Evolutionary conservation across 1,284 basidiomycete species (phyloP).

Genomic region (Ceratobasidium sp.): DNA sequence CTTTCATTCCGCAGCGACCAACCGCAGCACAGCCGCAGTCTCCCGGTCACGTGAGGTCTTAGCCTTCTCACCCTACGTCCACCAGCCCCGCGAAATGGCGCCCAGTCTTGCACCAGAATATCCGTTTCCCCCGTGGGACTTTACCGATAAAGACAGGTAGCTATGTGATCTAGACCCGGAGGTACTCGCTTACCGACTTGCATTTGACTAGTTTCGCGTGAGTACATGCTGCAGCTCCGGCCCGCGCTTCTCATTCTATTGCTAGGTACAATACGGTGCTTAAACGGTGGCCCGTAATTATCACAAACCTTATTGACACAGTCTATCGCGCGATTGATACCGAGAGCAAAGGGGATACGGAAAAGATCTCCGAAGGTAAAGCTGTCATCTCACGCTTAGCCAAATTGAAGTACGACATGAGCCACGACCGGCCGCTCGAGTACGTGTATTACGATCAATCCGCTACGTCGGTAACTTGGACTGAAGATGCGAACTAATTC

Average conservation of each 20-base stretch:
- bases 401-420: constrained; percentile 91
- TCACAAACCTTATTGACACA: constrained; percentile 83
- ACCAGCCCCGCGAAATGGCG: constrained; percentile 1
- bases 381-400: constrained; percentile 83
- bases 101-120: constrained; percentile 13
- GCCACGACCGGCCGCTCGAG: constrained; percentile 80
- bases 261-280: constrained; percentile 71
- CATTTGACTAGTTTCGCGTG: constrained; percentile 59
- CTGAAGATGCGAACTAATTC: background rate
- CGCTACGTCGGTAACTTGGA: constrained; percentile 20
- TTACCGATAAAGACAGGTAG: constrained; percentile 35
- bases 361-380: constrained; percentile 78
- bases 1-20: too few species aligned
- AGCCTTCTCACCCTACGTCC: background rate
- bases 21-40: background rate
- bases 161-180: background rate
- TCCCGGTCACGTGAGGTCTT: constrained; percentile 22
- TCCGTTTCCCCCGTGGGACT: constrained; percentile 41
- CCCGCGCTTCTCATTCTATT: constrained; percentile 54
- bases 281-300: constrained; percentile 90
- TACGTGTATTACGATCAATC: constrained; percentile 59
- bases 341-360: constrained; percentile 17
- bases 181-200: constrained; percentile 55
- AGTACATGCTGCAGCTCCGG: constrained; percentile 51
- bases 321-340: constrained; percentile 61